Conservation (phyloP, 257 asterid species). For the Nicotiana benthamiana region DNA sequence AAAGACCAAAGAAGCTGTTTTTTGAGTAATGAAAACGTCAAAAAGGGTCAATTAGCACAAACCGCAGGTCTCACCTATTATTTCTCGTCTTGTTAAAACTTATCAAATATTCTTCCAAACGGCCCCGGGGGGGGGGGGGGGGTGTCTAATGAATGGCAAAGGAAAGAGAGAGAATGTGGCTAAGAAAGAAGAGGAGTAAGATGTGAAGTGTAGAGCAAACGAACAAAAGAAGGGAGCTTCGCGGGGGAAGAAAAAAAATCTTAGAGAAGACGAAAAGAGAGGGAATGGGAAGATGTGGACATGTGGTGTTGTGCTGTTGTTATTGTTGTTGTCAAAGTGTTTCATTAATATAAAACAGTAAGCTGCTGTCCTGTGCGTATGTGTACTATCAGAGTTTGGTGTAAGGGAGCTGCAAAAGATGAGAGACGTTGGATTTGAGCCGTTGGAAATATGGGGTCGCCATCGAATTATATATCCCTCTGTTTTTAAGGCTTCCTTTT, state of each 20-base stretch:
- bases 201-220: not conserved
- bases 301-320: constrained; percentile 14
- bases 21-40: not conserved
- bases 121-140: too few species aligned
- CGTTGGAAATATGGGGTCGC: constrained; percentile 11
- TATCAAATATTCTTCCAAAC: not conserved
- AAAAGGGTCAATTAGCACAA: not conserved
- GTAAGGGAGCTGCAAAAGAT: not conserved
- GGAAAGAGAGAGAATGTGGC: not conserved
- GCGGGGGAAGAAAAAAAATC: not conserved
- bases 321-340: not conserved
- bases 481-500: not conserved
- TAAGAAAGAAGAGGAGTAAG: not conserved
- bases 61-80: not conserved
- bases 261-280: constrained; percentile 13
- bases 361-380: not conserved
- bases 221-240: constrained; percentile 10
- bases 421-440: constrained; percentile 18
- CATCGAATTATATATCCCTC: not conserved
- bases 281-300: constrained; percentile 4
- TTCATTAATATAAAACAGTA: not conserved
- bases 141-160: not conserved
- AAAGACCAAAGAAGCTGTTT: not conserved
- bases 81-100: not conserved
- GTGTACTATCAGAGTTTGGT: constrained; percentile 5